These are phyloP conservation scores for Stagonosporopsis tanaceti DNA, from an alignment of 2,329 filamentous ascomycete species.

Conservation along the genomic window DNA sequence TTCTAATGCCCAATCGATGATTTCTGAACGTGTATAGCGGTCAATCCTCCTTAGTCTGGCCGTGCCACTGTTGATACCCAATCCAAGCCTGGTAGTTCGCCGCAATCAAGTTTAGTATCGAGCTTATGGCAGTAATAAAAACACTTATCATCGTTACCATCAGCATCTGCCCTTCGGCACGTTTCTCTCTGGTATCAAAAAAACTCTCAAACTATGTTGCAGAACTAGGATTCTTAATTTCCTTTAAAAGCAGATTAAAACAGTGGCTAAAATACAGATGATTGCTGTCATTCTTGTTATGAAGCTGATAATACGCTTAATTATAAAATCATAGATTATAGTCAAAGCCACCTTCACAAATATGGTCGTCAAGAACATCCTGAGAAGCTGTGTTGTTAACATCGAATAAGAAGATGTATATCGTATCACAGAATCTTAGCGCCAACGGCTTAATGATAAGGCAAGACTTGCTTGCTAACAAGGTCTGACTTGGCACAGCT, in stretches of 20 bases:
- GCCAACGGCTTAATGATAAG: too few species aligned
- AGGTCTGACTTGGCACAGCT: too few species aligned
- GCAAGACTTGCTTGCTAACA: too few species aligned
- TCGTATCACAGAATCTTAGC: not conserved
- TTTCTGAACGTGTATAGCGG: too few species aligned
- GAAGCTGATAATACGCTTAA: not conserved
- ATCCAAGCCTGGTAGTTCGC: not conserved
- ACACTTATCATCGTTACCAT: conserved; percentile 1
- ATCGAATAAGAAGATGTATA: not conserved
- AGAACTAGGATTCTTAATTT: too few species aligned
- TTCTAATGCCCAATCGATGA: not conserved
- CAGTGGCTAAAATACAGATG: too few species aligned
- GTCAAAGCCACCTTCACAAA: not conserved
- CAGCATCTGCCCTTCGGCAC: not conserved
- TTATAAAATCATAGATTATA: not conserved
- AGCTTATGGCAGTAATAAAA: not conserved
- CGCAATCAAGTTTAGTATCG: not conserved
- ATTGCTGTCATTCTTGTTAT: not conserved
- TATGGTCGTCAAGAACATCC: not conserved
- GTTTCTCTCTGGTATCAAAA: too few species aligned
- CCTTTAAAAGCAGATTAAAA: not conserved
- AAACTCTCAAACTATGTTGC: too few species aligned
- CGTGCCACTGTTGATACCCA: not conserved
- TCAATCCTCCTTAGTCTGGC: not conserved
- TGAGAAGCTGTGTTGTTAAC: not conserved